These are phyloP conservation scores for Paecilomyces niveus DNA, from an alignment of 2,329 filamentous ascomycete species.

Conservation along the genomic window DNA sequence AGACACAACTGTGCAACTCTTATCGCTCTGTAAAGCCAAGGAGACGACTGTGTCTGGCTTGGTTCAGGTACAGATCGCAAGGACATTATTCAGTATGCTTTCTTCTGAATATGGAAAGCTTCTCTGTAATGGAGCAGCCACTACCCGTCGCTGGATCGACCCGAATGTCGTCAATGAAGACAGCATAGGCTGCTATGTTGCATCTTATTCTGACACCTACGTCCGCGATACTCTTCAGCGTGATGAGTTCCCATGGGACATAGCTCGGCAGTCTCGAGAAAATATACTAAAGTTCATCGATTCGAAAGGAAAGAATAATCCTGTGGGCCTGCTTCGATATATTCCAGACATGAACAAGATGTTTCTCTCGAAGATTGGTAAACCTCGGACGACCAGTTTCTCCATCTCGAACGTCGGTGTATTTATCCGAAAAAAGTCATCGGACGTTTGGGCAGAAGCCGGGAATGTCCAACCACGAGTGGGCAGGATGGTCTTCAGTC, in stretches of 20 bases:
- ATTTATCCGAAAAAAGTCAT: neutral
- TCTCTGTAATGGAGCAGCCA: neutral
- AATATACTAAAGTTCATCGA: neutral
- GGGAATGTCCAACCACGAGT: neutral
- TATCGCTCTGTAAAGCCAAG: neutral
- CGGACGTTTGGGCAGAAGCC: neutral
- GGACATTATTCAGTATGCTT: neutral
- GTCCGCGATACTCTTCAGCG: neutral
- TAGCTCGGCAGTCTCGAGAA: neutral
- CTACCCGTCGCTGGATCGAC: neutral
- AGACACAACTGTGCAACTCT: neutral
- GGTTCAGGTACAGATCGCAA: neutral
- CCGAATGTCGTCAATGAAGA: neutral
- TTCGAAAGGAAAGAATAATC: neutral
- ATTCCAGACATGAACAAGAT: neutral
- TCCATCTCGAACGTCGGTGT: neutral
- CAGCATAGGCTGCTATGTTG: neutral
- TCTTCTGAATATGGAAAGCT: neutral
- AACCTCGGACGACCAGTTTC: neutral
- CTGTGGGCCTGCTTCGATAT: neutral
- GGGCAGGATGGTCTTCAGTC: neutral
- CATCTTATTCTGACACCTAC: neutral
- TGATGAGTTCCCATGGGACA: neutral
- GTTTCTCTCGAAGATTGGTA: neutral
- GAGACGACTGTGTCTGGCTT: neutral